phyloP scores from a whole-genome alignment of 805 yeast species.

The Pichia exigua region DNA sequence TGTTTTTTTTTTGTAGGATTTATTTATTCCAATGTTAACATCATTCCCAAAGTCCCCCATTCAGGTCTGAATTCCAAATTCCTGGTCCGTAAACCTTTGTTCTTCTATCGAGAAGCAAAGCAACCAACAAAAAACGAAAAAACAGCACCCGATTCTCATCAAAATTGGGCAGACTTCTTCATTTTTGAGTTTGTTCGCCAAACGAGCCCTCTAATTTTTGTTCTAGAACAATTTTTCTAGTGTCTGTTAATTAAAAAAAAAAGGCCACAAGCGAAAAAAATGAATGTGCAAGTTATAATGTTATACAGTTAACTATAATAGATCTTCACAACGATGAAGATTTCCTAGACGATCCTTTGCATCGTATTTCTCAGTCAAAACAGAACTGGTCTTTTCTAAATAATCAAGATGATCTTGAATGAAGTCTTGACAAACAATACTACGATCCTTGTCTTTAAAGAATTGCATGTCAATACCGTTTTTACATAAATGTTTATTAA shows the following conservation, averaged over 20 bases:
- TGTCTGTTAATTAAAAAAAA: too few species aligned
- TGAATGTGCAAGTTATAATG: neutral
- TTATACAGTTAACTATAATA: neutral
- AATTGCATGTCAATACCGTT: neutral
- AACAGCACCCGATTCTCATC: neutral
- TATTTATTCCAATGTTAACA: neutral
- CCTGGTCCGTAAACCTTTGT: too few species aligned
- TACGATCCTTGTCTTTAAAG: neutral
- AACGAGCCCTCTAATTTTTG: neutral
- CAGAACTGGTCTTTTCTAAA: neutral
- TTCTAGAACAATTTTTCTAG: too few species aligned
- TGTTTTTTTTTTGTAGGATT: neutral
- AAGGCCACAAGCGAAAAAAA: neutral
- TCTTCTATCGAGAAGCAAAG: too few species aligned
- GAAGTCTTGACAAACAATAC: neutral
- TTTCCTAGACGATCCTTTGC: neutral
- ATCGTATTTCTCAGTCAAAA: neutral
- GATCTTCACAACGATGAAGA: neutral
- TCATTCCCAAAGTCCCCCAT: neutral
- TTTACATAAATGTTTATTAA: constrained; percentile 15
- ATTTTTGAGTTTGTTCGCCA: neutral
- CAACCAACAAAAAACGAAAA: too few species aligned
- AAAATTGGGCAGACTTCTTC: neutral
- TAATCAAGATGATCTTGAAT: neutral
- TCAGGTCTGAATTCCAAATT: too few species aligned